A percentile compares a stretch with the other conserved stretches of the same genome.
Conservation (phyloP, 257 asterid genomes). For the Fraxinus pennsylvanica region DNA sequence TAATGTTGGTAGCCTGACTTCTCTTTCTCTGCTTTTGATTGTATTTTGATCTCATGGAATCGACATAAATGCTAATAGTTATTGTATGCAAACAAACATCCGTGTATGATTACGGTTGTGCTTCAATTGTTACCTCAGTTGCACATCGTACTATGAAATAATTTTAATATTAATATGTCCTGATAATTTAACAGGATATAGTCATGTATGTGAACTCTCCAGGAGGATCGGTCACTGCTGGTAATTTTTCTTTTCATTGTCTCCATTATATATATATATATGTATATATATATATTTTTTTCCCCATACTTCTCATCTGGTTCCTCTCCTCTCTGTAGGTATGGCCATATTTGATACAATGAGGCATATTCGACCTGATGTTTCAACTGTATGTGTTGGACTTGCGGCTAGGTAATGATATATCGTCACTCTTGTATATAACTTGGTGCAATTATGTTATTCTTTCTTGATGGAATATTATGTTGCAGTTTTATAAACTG, state of each 20-base stretch:
- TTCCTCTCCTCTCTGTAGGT: constrained; percentile 40
- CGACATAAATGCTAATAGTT: not conserved
- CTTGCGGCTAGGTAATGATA: constrained; percentile 83
- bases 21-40: not conserved
- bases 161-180: constrained; percentile 10
- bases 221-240: constrained; percentile 97
- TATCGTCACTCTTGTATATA: constrained; percentile 18
- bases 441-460: constrained; percentile 18
- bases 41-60: not conserved
- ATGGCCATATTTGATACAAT: constrained; percentile 90
- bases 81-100: constrained; percentile 7
- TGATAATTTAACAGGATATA: constrained; percentile 62
- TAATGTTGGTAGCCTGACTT: not conserved
- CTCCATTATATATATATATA: constrained; percentile 1
- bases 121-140: constrained; percentile 1
- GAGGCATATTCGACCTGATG: constrained; percentile 93
- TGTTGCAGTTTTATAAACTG: not conserved
- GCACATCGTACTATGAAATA: constrained; percentile 4
- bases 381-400: constrained; percentile 92
- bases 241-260: constrained; percentile 37
- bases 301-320: constrained; percentile 19
- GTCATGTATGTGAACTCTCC: constrained; percentile 97
- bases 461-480: not conserved
- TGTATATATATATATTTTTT: too few relatives aligned
- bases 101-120: not conserved